These are phyloP conservation scores for Goffeauzyma gilvescens DNA, from an alignment of 768 basidiomycete genomes.

Conservation along the genomic window DNA sequence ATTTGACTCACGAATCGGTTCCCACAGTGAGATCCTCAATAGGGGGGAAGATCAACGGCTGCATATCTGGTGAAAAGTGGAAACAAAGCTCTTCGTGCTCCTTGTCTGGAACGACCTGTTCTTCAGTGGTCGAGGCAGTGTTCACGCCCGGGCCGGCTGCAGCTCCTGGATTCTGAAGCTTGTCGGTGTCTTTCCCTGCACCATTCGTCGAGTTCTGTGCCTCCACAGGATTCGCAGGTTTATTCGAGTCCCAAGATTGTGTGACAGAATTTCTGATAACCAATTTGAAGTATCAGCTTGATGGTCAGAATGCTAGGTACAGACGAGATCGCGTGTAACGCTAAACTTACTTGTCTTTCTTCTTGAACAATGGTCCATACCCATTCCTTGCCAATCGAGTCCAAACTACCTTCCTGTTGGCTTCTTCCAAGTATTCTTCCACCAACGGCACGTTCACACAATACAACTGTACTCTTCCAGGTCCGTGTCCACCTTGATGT, in stretches of 20 bases:
- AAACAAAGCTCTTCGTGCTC: conserved; percentile 39
- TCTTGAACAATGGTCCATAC: conserved; percentile 62
- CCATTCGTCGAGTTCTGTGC: too few relatives aligned
- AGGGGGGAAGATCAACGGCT: conserved; percentile 46
- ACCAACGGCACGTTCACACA: conserved; percentile 66
- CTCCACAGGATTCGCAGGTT: too few relatives aligned
- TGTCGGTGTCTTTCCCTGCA: too few relatives aligned
- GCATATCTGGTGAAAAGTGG: conserved; percentile 57
- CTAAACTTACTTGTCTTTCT: conserved; percentile 27
- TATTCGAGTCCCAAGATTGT: too few relatives aligned
- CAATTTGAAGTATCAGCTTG: too few relatives aligned
- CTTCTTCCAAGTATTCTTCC: conserved; percentile 42
- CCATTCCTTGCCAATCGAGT: conserved; percentile 69
- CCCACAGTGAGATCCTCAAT: conserved; percentile 47
- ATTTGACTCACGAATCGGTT: conserved; percentile 46
- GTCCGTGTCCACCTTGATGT: conserved; percentile 11
- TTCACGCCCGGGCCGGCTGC: too few relatives aligned
- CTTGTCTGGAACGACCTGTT: background rate
- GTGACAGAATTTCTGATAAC: too few relatives aligned
- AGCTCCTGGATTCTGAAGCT: too few relatives aligned
- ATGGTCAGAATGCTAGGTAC: too few relatives aligned
- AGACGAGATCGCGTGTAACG: background rate
- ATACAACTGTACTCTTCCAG: conserved; percentile 33
- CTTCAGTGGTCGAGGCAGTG: background rate
- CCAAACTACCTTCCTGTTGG: conserved; percentile 54